Evolutionary conservation across 2,329 filamentous ascomycete species (phyloP), one percentile per base, ranked within the genome.

Genomic region (Sporothrix humicola): DNA sequence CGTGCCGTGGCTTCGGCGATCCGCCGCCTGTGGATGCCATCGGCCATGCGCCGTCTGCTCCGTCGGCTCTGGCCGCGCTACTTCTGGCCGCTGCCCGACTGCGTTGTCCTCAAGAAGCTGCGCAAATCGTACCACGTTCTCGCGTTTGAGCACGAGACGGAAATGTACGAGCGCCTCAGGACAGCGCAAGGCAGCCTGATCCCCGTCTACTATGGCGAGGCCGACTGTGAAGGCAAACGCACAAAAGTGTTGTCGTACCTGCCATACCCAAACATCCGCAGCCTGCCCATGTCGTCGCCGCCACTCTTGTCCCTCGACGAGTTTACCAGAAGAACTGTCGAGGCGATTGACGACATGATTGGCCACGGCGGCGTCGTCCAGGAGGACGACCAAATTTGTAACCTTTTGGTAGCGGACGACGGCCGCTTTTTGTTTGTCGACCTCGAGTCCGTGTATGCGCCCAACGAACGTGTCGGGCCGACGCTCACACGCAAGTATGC

Each of bases 141-240:
- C 15, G 8, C 15, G 7, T 73, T 73, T 23, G 72, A 71, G 8
- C 54, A 73, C 46, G 72, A 73, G 66, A 23, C 52, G 26, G 12
- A 8, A 48, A 73, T 65, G 15, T 73, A 73, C 46, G 8, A 52
- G 10, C 54, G 72, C 1, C 66, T 73, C 3, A 26, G 17, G 1
- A 12, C 46, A 7, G 17, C 52, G 12, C 72, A 73, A 42, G 72
- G 72, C 17, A 50, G 17, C 15, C 37, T 58, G 46, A 50, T 73
- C 13, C 72, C 72, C 1, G 7, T 48, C 12, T 71, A 66, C 17
- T 73, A 73, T 26, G 72, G 72, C 42, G 68, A 73, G 42, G 72
- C 59, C 26, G n/a, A 73, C 12, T 73, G 72, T 12, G 72, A 70
- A 31, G 66, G 66, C 31, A 12, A 20, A 12, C 54, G 72, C 2